Base-by-base conservation (phyloP, 768 basidiomycete species). In the Trametes sanguinea region DNA sequence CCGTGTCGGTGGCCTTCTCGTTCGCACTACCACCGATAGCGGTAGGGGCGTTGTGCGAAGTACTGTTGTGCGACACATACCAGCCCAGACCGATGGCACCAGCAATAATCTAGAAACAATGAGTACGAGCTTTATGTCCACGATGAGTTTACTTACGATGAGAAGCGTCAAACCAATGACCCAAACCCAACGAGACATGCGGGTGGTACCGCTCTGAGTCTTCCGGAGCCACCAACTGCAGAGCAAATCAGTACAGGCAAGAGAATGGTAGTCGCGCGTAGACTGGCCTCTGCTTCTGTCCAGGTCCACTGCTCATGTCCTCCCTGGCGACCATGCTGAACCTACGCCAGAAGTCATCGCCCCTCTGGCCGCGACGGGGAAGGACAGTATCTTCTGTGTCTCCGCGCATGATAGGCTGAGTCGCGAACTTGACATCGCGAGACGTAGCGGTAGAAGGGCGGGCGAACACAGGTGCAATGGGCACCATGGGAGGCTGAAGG, bases 331-430 rank as follows among this genome's bases (percentile, higher is more conserved):
- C 85, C 79, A 92, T 91, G 63, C 88, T 90, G 75, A 93, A 94
- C 42, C 92, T 80, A 62, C 89, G 80, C 92, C 92, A 94, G 75
- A 94, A 93, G 68, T 92, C 88, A 68, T 93, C 90, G 0, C 90
- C 89, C 51, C 81, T 84, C 71, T 90, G 85, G 2, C 90, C 89
- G 47, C 89, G 81, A 43, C 78, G 78, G 1, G 89, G 87, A 7
- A 92, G 72, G 2, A 89, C 70, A 2, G 85, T 83, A 44, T 87
- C 89, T 72, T 93, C 91, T 1, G 78, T 78, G 52, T 85, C 80
- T 5, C 88, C 84, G 14, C 90, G 83, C 70, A 92, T 81, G 69
- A 92, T 90, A 16, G 81, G 76, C 57, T 77, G 73, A 8, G 79
- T 74, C 4, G 75, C 69, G 62, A 86, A 85, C 65, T 78, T 81